phyloP scores from a whole-genome alignment of 1,284 basidiomycete genomes.

The Cutaneotrichosporon sp. region DNA sequence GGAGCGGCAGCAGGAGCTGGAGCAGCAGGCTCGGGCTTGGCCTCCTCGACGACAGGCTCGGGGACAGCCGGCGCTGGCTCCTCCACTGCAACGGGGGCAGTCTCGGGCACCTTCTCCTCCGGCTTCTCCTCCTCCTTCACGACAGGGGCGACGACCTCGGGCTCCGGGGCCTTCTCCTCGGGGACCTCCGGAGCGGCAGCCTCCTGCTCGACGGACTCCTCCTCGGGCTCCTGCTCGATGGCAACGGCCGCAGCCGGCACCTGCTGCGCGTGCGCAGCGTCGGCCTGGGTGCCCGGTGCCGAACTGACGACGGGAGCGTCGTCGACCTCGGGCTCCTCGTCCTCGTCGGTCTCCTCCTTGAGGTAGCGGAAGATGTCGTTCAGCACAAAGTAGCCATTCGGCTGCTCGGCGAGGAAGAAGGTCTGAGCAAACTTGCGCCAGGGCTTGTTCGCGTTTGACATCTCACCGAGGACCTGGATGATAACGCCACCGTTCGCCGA shows the following conservation, averaged over 20 bases:
- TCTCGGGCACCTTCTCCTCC: constrained; percentile 16
- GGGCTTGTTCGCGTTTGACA: constrained; percentile 81
- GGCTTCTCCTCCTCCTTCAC: constrained; percentile 13
- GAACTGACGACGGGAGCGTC: constrained; percentile 33
- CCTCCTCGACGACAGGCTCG: constrained; percentile 21
- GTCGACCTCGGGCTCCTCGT: constrained; percentile 56
- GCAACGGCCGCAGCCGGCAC: constrained; percentile 36
- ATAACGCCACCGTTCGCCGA: constrained; percentile 94
- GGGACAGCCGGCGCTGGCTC: constrained; percentile 26
- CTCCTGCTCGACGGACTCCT: constrained; percentile 27
- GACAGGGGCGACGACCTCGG: constrained; percentile 20
- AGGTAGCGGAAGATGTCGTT: constrained; percentile 99
- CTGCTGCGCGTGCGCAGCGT: constrained; percentile 35
- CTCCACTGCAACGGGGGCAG: constrained; percentile 23
- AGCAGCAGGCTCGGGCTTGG: constrained; percentile 30
- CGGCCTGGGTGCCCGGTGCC: constrained; percentile 25
- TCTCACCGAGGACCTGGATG: constrained; percentile 98
- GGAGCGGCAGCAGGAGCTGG: constrained; percentile 48
- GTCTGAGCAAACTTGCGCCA: constrained; percentile 99
- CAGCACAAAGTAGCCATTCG: constrained; percentile 98
- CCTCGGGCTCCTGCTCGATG: constrained; percentile 36
- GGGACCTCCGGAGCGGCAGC: constrained; percentile 23
- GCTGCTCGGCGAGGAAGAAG: constrained; percentile 99
- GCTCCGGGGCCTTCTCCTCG: constrained; percentile 25
- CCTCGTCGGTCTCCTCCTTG: constrained; percentile 87